phyloP scores from a whole-genome alignment of 148 eudicot genomes.

The Silene conica region DNA sequence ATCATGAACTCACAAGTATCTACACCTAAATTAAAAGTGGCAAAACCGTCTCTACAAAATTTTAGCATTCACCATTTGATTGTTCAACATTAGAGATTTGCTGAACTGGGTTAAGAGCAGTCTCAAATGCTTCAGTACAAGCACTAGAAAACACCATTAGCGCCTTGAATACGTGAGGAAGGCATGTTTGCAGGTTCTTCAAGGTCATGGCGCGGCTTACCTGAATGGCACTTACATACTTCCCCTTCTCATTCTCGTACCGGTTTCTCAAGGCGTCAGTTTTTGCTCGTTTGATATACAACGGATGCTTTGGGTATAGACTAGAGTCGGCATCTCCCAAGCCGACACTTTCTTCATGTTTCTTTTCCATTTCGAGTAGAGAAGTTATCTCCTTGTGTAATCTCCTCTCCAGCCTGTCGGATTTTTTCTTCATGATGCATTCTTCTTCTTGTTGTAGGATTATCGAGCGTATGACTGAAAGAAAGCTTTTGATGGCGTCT shows the following conservation, averaged over 20 bases:
- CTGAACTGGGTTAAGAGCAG: constrained; percentile 30
- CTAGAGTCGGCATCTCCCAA: constrained; percentile 31
- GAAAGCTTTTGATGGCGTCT: constrained; percentile 61
- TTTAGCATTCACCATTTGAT: constrained; percentile 18
- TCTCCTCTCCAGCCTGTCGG: constrained; percentile 54
- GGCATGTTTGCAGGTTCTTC: constrained; percentile 48
- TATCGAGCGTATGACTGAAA: constrained; percentile 50
- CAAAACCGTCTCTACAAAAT: not conserved
- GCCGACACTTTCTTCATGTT: constrained; percentile 29
- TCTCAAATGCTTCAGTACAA: constrained; percentile 42
- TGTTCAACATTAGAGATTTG: constrained; percentile 19
- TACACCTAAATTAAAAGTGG: not conserved
- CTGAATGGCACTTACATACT: constrained; percentile 38
- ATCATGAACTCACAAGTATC: not conserved
- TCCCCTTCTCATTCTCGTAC: constrained; percentile 50
- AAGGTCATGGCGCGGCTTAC: constrained; percentile 53
- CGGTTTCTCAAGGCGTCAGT: constrained; percentile 39
- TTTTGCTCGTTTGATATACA: constrained; percentile 46
- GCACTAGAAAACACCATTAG: constrained; percentile 50
- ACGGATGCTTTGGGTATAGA: constrained; percentile 51
- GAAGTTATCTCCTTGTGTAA: constrained; percentile 42
- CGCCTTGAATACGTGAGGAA: constrained; percentile 59
- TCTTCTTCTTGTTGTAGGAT: constrained; percentile 63
- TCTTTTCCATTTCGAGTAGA: constrained; percentile 59
- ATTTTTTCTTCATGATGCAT: constrained; percentile 46